Base-by-base conservation (phyloP, 805 yeast genomes). In the Kodamaea laetipori region DNA sequence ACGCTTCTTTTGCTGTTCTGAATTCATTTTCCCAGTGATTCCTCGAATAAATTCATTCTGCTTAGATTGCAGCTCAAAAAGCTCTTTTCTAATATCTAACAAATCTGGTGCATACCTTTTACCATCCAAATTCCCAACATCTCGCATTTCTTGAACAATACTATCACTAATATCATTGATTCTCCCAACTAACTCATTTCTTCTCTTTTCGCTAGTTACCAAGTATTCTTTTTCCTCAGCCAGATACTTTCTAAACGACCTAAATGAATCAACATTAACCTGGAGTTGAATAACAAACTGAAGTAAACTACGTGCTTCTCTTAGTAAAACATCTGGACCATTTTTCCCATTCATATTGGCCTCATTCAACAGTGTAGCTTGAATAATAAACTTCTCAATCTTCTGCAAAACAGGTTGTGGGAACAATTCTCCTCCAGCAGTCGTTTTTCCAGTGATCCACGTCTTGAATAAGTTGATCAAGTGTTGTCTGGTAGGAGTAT, bases 381-480 rank as follows among this genome's bases (percentile, higher is more conserved):
- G 58, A 28, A 68, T 67, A 42, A 70, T 66, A 47, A 71, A 69
- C 35, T 60, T 52, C 46, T 70, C 75, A 34, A 71, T 67, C 39
- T 56, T 61, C 17, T 42, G 48, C 12, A 71, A 46, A 1, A 61
- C 51, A 0, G 54, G 56, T 7, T 39, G 48, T 6, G 69, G 69
- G 44, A 71, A 71, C 7, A 68, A 43, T 15, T 66, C 66, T 27
- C 55, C 41, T 5, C 73, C 74, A 1, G 66, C 55, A 24, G 49
- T 58, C 17, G 73, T 66, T 35, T 58, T 55, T 12, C 66, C 71
- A 11, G 49, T 51, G 32, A 58, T 46, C 76, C 76, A 71, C 5
- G 75, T 69, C 41, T 65, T 63, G 56, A 69, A 70, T 45, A 71
- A 53, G 48, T 67, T 67, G 42, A 69, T 69, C 47, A 71, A 54